Base-by-base conservation (phyloP, 257 asterid species). In the Penstemon barbatus region DNA sequence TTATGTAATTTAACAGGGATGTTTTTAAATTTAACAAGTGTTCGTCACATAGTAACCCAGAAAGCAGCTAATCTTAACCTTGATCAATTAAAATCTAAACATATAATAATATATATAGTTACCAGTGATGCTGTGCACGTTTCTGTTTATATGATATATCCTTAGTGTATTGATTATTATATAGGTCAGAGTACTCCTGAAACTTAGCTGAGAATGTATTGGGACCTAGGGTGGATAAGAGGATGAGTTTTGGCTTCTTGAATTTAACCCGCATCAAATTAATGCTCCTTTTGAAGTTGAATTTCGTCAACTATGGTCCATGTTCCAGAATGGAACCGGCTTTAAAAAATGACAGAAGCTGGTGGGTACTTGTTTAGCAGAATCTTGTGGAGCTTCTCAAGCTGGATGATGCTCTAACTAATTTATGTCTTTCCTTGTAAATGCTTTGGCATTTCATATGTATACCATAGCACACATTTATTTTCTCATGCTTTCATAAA, bases 211-310 rank as follows among this genome's bases (percentile, higher is more conserved):
- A 25, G 2, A 25, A 25, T 25, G 33, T 25, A 25, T 25, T 25
- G 33, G 33, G 33, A 25, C 2, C 33, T 25, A 25, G 33, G 33
- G 33, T 2, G 33, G 33, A 1, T 25, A 25, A 25, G 9, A 46
- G 10, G 51, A 46, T 7, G 11, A 12, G 33, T 25, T 56, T 50
- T 42, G 13, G 57, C 8, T 58, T 9, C 57, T 13, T n/a, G 40
- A 18, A 46, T n/a, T 37, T 19, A 33, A 39, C 38, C 19, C 5
- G 36, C 42, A 53, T 61, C 48, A 53, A 51, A 38, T 42, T 19
- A 33, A 63, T 56, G 55, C 63, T 36, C 57, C 33, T 61, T 18
- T 53, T n/a, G n/a, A 57, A 39, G 18, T 12, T 42, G 52, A 18
- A 33, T 45, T 37, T 11, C 52, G 13, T 39, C 7, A 4, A 9